Evolutionary conservation across 805 yeast genomes (phyloP), one percentile per base, ranked within the genome.

Genomic region (Myxozyma vanderwaltii): DNA sequence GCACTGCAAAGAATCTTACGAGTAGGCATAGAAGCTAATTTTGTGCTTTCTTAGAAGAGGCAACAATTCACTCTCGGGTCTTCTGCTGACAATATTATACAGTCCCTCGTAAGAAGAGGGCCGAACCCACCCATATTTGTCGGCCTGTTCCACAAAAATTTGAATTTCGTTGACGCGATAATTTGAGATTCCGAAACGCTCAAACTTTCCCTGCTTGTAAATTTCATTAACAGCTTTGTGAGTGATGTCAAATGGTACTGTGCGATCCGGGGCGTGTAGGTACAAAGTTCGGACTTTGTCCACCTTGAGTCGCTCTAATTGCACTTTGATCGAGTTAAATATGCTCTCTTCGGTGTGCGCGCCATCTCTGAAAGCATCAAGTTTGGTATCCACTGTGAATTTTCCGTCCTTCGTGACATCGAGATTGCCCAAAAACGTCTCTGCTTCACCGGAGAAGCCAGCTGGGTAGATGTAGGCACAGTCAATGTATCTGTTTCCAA

Each of bases 71-170:
- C 56, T 27, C 56, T 69, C 72, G 15, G 51, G 45, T 21, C 54
- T 58, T 10, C 71, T 64, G 21, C 68, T 51, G 41, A 69, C 58
- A 5, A 68, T 63, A 44, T 69, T 69, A 53, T 69, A 69, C 8
- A 68, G 68, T 10, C 70, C 71, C 46, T 69, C 69, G 55, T 59
- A 66, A 3, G 63, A 62, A 5, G 67, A 46, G 2, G 71, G 71
- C 36, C 29, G 33, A 7, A 58, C 56, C 58, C 53, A 54, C 5
- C 63, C 63, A 21, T 50, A n/a, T 19, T 39, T 45, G 8, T 46
- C 19, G 3, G 63, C 55, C 12, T 51, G 55, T 12, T 49, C 56
- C 10, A 68, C 49, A 36, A 68, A 55, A 31, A 45, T 54, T 10
- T 31, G 40, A 35, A 68, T 67, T 21, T 64, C 70, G 15, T 44